Percentiles rank a stretch among this genome's conserved stretches.
Evolutionary conservation across 2,329 filamentous ascomycete species (phyloP).

Genomic region (Aspergillus sp.): DNA sequence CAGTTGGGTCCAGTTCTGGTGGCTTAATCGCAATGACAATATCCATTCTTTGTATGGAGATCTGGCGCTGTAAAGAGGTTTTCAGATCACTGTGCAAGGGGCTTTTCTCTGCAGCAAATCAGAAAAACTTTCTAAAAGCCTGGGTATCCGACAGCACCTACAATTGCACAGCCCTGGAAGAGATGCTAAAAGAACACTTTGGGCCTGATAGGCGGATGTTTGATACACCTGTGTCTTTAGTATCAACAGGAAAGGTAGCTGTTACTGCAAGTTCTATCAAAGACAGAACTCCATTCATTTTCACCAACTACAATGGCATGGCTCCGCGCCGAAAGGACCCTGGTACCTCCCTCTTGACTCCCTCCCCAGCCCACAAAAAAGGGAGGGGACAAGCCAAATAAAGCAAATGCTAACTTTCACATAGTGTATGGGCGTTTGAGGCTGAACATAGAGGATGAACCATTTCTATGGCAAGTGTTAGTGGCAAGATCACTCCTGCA

Average conservation of each 20-base stretch:
- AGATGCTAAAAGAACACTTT: slow-evolving; percentile 4
- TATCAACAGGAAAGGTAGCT: slow-evolving; percentile 7
- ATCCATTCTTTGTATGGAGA: too few relatives aligned
- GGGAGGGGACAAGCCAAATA: not conserved
- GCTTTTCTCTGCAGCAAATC: too few relatives aligned
- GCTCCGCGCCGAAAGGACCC: slow-evolving; percentile 1
- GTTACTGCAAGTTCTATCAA: slow-evolving; percentile 4
- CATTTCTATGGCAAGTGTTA: slow-evolving; percentile 7
- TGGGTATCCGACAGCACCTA: slow-evolving; percentile 5
- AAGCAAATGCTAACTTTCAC: slow-evolving; percentile 1
- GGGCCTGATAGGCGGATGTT: slow-evolving; percentile 1
- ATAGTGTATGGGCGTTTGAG: slow-evolving; percentile 5
- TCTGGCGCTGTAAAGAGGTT: too few relatives aligned
- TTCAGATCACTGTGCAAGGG: too few relatives aligned
- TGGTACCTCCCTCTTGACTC: not conserved
- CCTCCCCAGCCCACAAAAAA: not conserved
- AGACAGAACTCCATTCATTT: slow-evolving; percentile 4
- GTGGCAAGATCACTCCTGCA: not conserved
- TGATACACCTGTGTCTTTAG: not conserved
- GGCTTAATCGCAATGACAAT: too few relatives aligned
- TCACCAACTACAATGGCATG: slow-evolving; percentile 7
- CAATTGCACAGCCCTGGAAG: slow-evolving; percentile 2
- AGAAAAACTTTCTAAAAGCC: not conserved
- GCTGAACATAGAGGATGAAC: slow-evolving; percentile 1
- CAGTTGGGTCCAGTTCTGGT: too few relatives aligned